phyloP scores from a whole-genome alignment of 2,329 filamentous ascomycete species.

The Colletotrichum sp. region DNA sequence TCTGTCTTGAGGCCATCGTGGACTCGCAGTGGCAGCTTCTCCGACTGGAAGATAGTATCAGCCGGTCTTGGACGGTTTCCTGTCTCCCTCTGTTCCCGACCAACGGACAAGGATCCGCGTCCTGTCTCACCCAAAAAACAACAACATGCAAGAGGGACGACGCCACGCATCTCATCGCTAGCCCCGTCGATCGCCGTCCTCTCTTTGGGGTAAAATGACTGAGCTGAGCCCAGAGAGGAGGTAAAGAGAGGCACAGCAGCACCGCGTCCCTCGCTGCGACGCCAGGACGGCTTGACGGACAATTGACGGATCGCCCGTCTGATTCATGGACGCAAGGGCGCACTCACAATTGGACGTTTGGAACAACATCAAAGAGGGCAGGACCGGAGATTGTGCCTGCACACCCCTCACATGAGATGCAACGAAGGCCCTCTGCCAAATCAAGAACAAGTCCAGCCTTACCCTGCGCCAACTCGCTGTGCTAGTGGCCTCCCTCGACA shows the following conservation, averaged over 20 bases:
- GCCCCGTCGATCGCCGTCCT: constrained; percentile 8
- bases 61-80: background rate
- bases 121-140: constrained; percentile 11
- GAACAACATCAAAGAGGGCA: constrained; percentile 4
- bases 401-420: constrained; percentile 15
- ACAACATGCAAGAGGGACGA: background rate
- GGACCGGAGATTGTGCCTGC: constrained; percentile 15
- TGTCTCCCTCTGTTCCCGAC: background rate
- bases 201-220: background rate
- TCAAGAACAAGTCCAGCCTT: constrained; percentile 11
- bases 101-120: constrained; percentile 10
- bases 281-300: background rate
- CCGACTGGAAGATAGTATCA: background rate
- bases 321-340: constrained; percentile 14
- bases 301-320: constrained; percentile 3
- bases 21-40: background rate
- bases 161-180: constrained; percentile 14
- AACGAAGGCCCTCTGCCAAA: background rate
- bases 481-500: background rate
- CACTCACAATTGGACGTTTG: background rate
- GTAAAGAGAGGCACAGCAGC: background rate
- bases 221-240: background rate
- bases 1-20: constrained; percentile 7
- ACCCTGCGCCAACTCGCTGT: background rate
- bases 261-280: background rate